phyloP scores from a whole-genome alignment of 176 grass and related monocot genomes.

The Paspalum notatum region DNA sequence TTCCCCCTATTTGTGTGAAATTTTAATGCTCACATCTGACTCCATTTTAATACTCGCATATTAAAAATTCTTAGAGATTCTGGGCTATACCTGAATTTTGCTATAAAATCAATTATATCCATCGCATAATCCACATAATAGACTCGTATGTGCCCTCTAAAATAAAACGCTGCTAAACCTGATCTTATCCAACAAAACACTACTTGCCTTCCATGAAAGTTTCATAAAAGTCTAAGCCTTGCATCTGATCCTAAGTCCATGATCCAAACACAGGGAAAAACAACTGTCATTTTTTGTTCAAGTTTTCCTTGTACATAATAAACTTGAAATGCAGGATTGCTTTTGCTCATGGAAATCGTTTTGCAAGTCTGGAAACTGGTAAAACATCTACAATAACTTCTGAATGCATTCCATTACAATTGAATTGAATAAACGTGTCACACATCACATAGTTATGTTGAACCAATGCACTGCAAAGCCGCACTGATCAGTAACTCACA shows the following conservation, averaged over 20 bases:
- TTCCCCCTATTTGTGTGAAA: neutral
- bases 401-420: neutral
- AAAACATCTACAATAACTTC: neutral
- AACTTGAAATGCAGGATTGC: neutral
- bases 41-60: neutral
- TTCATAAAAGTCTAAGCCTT: neutral
- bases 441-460: slow-evolving; percentile 17
- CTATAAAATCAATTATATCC: neutral
- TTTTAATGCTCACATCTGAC: neutral
- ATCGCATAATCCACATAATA: neutral
- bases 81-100: neutral
- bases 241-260: neutral
- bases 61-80: neutral
- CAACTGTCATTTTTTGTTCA: neutral
- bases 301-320: neutral
- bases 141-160: neutral
- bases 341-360: neutral
- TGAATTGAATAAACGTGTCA: neutral
- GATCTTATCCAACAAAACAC: slow-evolving; percentile 7
- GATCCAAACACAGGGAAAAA: neutral
- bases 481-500: slow-evolving; percentile 1
- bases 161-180: neutral
- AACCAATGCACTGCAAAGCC: slow-evolving; percentile 25
- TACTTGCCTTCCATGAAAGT: neutral
- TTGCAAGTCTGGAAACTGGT: neutral